Conservation (phyloP, 2,329 filamentous ascomycete genomes). For the Colletotrichum tofieldiae region DNA sequence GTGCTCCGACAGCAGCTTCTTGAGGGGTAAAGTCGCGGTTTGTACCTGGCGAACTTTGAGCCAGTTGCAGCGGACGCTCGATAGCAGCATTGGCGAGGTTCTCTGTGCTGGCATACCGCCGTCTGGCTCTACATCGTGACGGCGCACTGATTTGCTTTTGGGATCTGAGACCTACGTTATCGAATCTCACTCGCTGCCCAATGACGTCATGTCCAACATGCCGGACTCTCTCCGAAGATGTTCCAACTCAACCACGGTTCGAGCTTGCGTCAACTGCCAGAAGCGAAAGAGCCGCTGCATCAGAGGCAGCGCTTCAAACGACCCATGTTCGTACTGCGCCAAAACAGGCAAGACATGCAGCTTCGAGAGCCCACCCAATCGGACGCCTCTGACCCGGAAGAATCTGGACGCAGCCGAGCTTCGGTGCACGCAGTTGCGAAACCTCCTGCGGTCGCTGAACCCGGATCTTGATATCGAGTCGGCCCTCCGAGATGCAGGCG, state of each 20-base stretch:
- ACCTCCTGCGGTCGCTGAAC: constrained; percentile 48
- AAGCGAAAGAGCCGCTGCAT: constrained; percentile 44
- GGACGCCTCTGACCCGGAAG: constrained; percentile 54
- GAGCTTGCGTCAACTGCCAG: constrained; percentile 45
- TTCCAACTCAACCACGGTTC: constrained; percentile 3
- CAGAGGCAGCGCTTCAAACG: constrained; percentile 30
- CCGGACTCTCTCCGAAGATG: not conserved
- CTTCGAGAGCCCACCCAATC: constrained; percentile 52
- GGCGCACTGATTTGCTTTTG: not conserved
- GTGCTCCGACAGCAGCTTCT: constrained; percentile 13
- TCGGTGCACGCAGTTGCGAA: constrained; percentile 48
- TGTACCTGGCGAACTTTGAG: not conserved
- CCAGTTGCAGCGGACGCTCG: not conserved
- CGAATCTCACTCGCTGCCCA: not conserved
- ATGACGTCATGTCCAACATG: constrained; percentile 1
- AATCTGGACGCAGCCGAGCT: constrained; percentile 53
- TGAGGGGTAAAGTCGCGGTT: constrained; percentile 15
- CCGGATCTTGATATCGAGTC: constrained; percentile 49
- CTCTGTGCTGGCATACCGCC: not conserved
- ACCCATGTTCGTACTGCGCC: constrained; percentile 50
- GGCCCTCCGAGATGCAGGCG: constrained; percentile 19
- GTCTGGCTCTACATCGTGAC: not conserved
- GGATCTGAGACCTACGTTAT: not conserved
- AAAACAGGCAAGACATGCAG: constrained; percentile 51
- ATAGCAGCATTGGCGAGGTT: not conserved